phyloP scores from a whole-genome alignment of 2,329 filamentous ascomycete genomes.

The Xylaria digitata region DNA sequence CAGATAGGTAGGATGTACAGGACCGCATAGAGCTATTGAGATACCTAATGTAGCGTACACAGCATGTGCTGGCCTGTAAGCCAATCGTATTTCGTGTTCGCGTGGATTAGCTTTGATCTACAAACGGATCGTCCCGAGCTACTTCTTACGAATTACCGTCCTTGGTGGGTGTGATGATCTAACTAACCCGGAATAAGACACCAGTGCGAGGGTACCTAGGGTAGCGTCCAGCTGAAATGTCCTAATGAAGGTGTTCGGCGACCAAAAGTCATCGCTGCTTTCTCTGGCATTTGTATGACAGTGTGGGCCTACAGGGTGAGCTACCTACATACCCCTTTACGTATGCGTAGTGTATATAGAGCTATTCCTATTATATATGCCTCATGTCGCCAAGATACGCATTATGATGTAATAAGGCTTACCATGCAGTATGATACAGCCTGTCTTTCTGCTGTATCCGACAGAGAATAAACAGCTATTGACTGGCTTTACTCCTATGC shows the following conservation, averaged over 20 bases:
- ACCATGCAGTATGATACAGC: too few species aligned
- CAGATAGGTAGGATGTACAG: not conserved
- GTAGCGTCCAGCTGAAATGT: constrained; percentile 11
- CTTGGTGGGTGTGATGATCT: not conserved
- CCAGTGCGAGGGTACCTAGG: not conserved
- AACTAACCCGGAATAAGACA: not conserved
- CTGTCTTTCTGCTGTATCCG: not conserved
- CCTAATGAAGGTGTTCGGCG: constrained; percentile 9
- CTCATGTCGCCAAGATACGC: not conserved
- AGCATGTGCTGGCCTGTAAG: not conserved
- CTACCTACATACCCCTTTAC: not conserved
- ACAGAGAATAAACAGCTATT: not conserved
- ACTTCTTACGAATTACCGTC: constrained; percentile 1
- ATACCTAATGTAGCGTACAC: not conserved
- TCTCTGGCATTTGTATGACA: not conserved
- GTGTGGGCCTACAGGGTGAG: not conserved
- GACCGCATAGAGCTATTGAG: not conserved
- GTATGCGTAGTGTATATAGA: not conserved
- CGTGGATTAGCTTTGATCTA: constrained; percentile 18
- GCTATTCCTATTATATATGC: not conserved
- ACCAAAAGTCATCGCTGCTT: constrained; percentile 1
- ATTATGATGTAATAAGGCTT: constrained; percentile 15
- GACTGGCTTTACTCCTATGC: not conserved
- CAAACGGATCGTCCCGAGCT: constrained; percentile 32
- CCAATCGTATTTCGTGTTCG: constrained; percentile 8